phyloP scores from a whole-genome alignment of 768 basidiomycete genomes.

The Leccinum incarnatum region DNA sequence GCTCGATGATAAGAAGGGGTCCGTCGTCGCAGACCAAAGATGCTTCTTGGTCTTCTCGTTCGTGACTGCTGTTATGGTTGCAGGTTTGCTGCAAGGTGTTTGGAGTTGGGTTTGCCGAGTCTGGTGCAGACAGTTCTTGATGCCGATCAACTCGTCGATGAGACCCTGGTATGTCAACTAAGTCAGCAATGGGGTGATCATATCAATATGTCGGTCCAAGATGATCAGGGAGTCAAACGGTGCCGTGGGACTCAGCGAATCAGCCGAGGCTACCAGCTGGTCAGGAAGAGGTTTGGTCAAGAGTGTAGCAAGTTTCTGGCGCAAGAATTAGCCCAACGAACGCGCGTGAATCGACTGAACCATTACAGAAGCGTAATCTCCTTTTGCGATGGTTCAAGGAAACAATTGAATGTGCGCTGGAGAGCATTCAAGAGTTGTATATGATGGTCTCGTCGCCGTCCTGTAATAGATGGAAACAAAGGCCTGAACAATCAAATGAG shows the following conservation, averaged over 20 bases:
- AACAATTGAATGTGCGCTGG: slow-evolving; percentile 86
- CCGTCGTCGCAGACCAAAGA: no score
- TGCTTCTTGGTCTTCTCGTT: no score
- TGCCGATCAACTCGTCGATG: no score
- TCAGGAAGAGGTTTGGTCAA: slow-evolving; percentile 59
- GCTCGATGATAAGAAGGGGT: neutral
- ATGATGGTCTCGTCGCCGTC: slow-evolving; percentile 91
- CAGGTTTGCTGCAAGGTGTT: no score
- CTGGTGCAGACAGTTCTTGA: no score
- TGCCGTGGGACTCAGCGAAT: slow-evolving; percentile 46
- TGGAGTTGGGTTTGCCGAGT: no score
- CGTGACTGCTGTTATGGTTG: no score
- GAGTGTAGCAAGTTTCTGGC: slow-evolving; percentile 72
- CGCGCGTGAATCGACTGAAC: neutral
- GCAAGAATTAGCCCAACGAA: slow-evolving; percentile 11
- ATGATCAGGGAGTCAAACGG: slow-evolving; percentile 85
- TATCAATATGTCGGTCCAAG: slow-evolving; percentile 66
- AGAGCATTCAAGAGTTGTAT: slow-evolving; percentile 84
- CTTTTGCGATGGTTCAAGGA: slow-evolving; percentile 91
- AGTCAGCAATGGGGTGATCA: slow-evolving; percentile 87
- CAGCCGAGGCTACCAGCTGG: slow-evolving; percentile 36
- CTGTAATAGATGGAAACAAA: slow-evolving; percentile 37
- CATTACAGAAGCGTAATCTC: slow-evolving; percentile 76
- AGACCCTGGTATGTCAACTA: slow-evolving; percentile 25
- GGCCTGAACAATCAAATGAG: neutral